Conservation (phyloP, 164 flowering plant genomes). For the Chimonanthus salicifolius region DNA sequence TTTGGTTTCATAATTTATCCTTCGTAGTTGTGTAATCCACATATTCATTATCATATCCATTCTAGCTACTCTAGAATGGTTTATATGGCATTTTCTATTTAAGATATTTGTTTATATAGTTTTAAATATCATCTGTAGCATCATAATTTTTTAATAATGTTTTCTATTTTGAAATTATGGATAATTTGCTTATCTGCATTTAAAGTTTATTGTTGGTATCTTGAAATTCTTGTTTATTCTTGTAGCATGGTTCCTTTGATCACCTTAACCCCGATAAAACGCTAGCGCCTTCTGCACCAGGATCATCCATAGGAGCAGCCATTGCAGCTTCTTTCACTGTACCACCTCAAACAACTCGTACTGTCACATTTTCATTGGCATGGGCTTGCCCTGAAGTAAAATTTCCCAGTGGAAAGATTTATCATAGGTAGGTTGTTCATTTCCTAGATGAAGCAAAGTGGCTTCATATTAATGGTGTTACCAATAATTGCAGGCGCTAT, state of each 20-base stretch:
- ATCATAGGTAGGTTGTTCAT: constrained; percentile 44
- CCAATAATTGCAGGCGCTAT: constrained; percentile 60
- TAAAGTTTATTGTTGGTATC: not conserved
- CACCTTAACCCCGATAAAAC: constrained; percentile 32
- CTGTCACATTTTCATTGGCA: constrained; percentile 77
- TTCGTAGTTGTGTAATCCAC: not conserved
- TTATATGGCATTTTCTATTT: not conserved
- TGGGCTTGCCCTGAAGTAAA: constrained; percentile 82
- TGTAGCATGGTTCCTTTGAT: constrained; percentile 78
- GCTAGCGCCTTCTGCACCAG: constrained; percentile 52
- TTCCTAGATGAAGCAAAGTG: not conserved
- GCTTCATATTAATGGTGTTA: constrained; percentile 8
- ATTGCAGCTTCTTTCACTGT: constrained; percentile 65
- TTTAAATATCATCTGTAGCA: too few species aligned
- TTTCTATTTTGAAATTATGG: not conserved
- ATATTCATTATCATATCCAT: not conserved
- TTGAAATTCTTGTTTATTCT: constrained; percentile 12
- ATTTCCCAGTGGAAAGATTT: constrained; percentile 62
- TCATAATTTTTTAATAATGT: not conserved
- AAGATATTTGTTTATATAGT: not conserved
- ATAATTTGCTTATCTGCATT: not conserved
- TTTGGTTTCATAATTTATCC: too few species aligned
- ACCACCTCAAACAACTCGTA: constrained; percentile 45
- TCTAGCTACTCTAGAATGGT: not conserved
- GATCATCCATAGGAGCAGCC: constrained; percentile 86